Base-by-base conservation (phyloP, 257 asterid genomes). In the Ajuga chamaepitys region DNA sequence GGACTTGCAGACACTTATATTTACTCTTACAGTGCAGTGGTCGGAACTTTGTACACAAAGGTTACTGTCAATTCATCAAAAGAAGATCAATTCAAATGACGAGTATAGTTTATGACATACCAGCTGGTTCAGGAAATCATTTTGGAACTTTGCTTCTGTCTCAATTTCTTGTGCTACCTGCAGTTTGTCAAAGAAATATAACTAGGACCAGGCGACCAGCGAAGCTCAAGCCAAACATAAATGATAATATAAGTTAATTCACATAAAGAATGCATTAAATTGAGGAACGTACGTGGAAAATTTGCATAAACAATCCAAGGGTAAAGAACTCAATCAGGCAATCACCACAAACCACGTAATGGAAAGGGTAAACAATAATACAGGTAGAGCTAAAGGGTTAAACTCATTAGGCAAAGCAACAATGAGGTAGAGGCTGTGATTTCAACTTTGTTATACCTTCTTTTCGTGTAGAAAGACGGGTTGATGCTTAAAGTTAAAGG, bases 131-230 rank as follows among this genome's bases (percentile, higher is more conserved):
- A 93, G 80, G 75, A 89, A 86, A 75, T 93, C 95, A 78, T 86
- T 93, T 82, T 93, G 99, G 68, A 37, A 82, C 76, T 79, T 87
- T 3, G 99, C 92, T 80, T 93, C 99, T 7, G 87, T 72, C 41
- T 77, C 79, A 34, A 93, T 93, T 32, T 93, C 99, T 80, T 86
- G 91, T 57, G 97, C 97, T 70, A 93, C 97, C 98, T 93, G 91
- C 75, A 81, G 71, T 53, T 57, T 37, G 44, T 38, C 25, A 50
- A 32, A 68, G 51, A 25, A 32, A 56, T 41, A 7, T 45, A 47
- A 41, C n/a, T 56, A 30, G 18, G 18, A 40, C 34, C 53, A 62
- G 37, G 20, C 64, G 61, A 30, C 66, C 26, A 52, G 25, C 21
- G 40, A 59, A 55, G 42, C 45, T 47, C 16, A 67, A 47, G 45